Conservation (phyloP, 2,329 filamentous ascomycete genomes). For the Metarhizium guizhouense region DNA sequence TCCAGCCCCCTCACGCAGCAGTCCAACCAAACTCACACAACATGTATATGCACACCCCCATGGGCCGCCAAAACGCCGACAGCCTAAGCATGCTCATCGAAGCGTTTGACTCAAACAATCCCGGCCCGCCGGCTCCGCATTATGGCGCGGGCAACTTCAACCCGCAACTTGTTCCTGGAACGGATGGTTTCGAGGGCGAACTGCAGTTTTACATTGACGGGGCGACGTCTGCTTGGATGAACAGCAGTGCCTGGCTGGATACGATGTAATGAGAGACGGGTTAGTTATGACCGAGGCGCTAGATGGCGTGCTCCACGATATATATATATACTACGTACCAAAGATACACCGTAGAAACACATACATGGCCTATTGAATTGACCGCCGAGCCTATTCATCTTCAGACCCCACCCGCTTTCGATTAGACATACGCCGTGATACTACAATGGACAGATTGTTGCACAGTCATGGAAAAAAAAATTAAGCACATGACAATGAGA, state of each 20-base stretch:
- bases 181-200: conserved; percentile 38
- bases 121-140: not conserved
- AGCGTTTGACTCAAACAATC: not conserved
- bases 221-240: conserved; percentile 11
- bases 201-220: conserved; percentile 35
- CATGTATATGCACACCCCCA: conserved; percentile 6
- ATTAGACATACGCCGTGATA: not conserved
- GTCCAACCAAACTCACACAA: conserved; percentile 4
- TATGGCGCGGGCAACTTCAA: conserved; percentile 3
- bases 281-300: not conserved
- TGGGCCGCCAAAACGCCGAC: conserved; percentile 17
- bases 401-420: not conserved
- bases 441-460: not conserved
- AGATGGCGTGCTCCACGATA: not conserved
- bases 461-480: too few relatives aligned
- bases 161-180: conserved; percentile 20
- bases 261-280: conserved; percentile 4
- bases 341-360: not conserved
- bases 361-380: not conserved
- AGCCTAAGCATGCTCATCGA: conserved; percentile 33
- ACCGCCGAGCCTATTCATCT: not conserved
- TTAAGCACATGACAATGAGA: not conserved
- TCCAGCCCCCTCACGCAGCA: not conserved
- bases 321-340: not conserved
- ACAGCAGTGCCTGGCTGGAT: conserved; percentile 8